These are phyloP conservation scores for Auxenochlorella pyrenoidosa DNA, from an alignment of 139 green algal species.

Conservation along the genomic window DNA sequence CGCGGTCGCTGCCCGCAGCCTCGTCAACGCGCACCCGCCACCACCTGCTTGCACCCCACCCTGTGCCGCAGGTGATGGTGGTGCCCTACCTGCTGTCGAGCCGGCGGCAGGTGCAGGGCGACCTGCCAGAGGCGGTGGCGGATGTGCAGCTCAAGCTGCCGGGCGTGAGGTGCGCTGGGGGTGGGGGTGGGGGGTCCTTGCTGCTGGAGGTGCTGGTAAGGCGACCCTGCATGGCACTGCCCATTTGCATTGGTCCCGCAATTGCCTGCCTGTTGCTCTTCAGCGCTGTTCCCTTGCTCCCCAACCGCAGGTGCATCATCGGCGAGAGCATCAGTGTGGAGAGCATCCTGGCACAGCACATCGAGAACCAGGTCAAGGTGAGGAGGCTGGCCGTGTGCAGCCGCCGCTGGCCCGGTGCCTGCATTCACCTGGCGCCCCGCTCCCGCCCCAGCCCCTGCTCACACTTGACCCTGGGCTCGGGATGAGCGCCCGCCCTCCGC, in stretches of 20 bases:
- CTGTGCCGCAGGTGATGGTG: neutral
- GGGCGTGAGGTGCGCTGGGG: neutral
- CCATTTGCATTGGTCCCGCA: too few relatives aligned
- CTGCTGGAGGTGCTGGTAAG: neutral
- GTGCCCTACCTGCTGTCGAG: neutral
- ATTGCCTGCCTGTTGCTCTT: neutral
- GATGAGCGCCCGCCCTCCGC: too few relatives aligned
- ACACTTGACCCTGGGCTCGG: too few relatives aligned
- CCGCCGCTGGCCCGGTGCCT: neutral
- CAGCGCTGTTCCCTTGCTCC: neutral
- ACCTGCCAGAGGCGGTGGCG: neutral
- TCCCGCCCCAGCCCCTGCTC: too few relatives aligned
- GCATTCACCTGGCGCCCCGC: too few relatives aligned
- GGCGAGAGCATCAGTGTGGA: constrained; percentile 1
- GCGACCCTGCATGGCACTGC: too few relatives aligned
- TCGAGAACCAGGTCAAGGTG: constrained; percentile 25
- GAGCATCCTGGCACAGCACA: neutral
- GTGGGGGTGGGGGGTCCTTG: neutral
- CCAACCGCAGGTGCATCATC: constrained; percentile 8
- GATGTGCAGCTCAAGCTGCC: constrained; percentile 10
- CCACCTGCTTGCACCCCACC: neutral
- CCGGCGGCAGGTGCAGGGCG: too few relatives aligned
- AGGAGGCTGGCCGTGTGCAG: neutral
- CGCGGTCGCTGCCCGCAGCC: too few relatives aligned
- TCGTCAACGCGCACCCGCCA: neutral